Conservation (phyloP, 345 rosid genomes). For the Clarkia xantiana region DNA sequence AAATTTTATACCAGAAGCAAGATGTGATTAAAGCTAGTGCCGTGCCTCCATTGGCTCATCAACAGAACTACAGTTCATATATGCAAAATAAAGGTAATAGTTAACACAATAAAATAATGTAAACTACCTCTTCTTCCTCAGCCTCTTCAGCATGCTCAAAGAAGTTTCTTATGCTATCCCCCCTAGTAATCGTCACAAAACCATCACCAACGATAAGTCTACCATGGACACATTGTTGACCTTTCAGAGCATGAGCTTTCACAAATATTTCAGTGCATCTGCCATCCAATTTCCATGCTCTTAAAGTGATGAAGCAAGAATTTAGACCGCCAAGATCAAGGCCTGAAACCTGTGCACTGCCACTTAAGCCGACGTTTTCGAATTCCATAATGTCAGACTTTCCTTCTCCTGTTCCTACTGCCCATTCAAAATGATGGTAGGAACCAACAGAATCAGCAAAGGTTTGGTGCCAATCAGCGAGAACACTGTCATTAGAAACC, state of each 20-base stretch:
- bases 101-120: neutral
- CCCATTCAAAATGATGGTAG: conserved; percentile 93
- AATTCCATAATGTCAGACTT: conserved; percentile 74
- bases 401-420: conserved; percentile 82
- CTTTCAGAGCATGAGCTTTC: conserved; percentile 81
- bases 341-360: conserved; percentile 52
- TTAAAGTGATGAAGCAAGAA: conserved; percentile 71
- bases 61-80: no score
- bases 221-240: conserved; percentile 80
- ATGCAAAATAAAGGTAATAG: no score
- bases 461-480: conserved; percentile 71
- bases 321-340: conserved; percentile 47
- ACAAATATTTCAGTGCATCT: conserved; percentile 66
- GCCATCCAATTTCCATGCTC: conserved; percentile 77
- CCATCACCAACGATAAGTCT: conserved; percentile 94
- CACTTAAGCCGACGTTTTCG: conserved; percentile 60
- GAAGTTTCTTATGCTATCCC: conserved; percentile 67
- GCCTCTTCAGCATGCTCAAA: conserved; percentile 96
- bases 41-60: neutral
- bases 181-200: conserved; percentile 63
- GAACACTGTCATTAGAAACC: conserved; percentile 65
- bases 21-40: neutral
- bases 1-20: neutral
- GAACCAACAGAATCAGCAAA: conserved; percentile 59
- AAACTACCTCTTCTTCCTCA: conserved; percentile 92